Evolutionary conservation across 768 basidiomycete genomes (phyloP), one percentile per base, ranked within the genome.

Genomic region (Neoboletus magnificus): DNA sequence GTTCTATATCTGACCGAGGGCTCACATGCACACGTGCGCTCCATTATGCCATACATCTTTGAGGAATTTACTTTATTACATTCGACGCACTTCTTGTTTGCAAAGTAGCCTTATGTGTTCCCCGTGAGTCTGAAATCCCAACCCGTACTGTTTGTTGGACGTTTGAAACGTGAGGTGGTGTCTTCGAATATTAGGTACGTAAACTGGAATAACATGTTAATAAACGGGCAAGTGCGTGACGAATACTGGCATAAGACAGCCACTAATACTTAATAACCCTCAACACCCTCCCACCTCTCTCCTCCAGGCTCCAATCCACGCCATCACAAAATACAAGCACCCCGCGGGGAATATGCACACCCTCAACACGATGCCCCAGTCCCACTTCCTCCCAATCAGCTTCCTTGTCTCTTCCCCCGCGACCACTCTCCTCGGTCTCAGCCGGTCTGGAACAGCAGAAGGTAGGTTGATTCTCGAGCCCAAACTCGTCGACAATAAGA

Each of bases 271-370:
- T 9, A 41, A 43, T 33, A 11, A 37, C 40, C 37, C 25, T 62
- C 58, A 72, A 47, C 71, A 69, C 1, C 51, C 56, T 8, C 61
- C 57, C 1, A 37, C n/a, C 59, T 82, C 81, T 57, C 74, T 62
- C 39, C 74, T 69, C 58, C 81, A 68, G 20, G 74, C 74, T 37
- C 70, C 67, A 12, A 76, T 71, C 91, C 91, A 93, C 13, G 88
- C 87, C 85, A 88, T 93, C 16, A 88, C 73, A 58, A 86, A 82
- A 71, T 93, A 93, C 60, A 89, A 73, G 18, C 86, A 67, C 7
- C 85, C 87, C 22, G 86, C 85, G 3, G 91, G 91, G 49, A 92
- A 67, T 45, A 84, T 79, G 63, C 91, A 92, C 67, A 83, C 82
- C 54, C 79, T 67, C 16, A 79, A 75, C 2, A 94, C 88, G 66